Percentiles rank a stretch among this genome's conserved stretches.
Conservation (phyloP, 371 early-diverging fungal genomes). For the Cokeromyces recurvatus region DNA sequence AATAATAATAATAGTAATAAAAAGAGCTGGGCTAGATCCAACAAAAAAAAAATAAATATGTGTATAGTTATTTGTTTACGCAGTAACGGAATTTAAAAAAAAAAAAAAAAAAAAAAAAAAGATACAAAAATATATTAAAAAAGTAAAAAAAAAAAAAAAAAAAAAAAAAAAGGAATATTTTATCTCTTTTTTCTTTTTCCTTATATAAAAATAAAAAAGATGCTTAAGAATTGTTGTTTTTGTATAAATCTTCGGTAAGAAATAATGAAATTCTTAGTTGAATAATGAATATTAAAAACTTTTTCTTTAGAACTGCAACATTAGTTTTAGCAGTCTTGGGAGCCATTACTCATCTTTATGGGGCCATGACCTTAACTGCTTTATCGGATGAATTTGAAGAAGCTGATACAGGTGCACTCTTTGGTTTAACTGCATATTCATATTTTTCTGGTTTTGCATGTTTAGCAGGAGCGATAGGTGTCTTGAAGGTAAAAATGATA, state of each 20-base stretch:
- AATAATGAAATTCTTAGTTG: not conserved
- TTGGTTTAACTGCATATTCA: slow-evolving; percentile 34
- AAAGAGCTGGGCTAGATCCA: no score
- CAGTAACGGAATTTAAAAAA: no score
- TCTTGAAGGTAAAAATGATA: slow-evolving; percentile 27
- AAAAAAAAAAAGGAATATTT: not conserved
- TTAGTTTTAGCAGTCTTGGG: slow-evolving; percentile 34
- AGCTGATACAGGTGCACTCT: slow-evolving; percentile 23
- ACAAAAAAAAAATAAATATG: no score
- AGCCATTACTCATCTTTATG: slow-evolving; percentile 28
- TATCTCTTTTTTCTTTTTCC: not conserved
- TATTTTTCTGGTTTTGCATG: slow-evolving; percentile 34
- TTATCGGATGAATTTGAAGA: slow-evolving; percentile 27
- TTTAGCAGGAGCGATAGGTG: slow-evolving; percentile 38
- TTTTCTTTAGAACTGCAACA: slow-evolving; percentile 31
- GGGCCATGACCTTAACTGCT: slow-evolving; percentile 28
- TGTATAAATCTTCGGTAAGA: slow-evolving; percentile 33
- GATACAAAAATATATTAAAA: no score
- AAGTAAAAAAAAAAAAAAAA: not conserved
- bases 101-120: no score
- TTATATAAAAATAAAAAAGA: slow-evolving; percentile 1
- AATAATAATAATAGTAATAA: no score
- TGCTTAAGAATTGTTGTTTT: slow-evolving; percentile 38
- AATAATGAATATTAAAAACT: not conserved
- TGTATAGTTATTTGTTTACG: no score